phyloP scores from a whole-genome alignment of 345 rosid species.

The Corymbia maculata region DNA sequence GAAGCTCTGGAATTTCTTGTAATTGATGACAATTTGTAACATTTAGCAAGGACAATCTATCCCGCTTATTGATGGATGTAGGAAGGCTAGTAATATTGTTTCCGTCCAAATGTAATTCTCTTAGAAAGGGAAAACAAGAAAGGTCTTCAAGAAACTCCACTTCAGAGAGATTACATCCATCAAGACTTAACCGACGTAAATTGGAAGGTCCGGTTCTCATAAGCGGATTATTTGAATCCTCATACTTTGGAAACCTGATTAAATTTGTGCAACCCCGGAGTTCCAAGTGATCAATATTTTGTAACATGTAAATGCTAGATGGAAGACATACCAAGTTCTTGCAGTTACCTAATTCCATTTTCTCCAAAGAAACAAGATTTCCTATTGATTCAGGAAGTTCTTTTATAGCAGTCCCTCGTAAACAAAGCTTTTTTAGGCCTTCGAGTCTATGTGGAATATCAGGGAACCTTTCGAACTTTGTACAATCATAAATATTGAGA shows the following conservation, averaged over 20 bases:
- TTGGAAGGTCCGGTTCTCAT: background rate
- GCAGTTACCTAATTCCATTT: too few relatives aligned
- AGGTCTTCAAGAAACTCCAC: background rate
- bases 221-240: background rate
- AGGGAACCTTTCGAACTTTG: background rate
- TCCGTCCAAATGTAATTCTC: background rate
- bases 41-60: too few relatives aligned
- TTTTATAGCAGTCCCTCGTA: too few relatives aligned
- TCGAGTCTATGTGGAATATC: background rate
- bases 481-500: accelerated
- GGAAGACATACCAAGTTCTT: background rate
- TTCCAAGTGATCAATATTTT: too few relatives aligned
- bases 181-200: background rate
- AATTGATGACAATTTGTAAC: too few relatives aligned
- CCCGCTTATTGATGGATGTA: background rate
- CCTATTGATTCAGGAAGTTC: background rate
- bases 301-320: background rate
- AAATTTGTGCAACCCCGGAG: too few relatives aligned
- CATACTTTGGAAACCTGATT: background rate
- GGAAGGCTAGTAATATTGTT: background rate
- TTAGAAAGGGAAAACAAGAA: background rate
- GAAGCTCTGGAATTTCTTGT: too few relatives aligned
- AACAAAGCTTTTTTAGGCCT: background rate
- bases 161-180: background rate
- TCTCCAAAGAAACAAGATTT: background rate